phyloP scores from a whole-genome alignment of 805 yeast species.

The Scheffersomyces ergatensis region DNA sequence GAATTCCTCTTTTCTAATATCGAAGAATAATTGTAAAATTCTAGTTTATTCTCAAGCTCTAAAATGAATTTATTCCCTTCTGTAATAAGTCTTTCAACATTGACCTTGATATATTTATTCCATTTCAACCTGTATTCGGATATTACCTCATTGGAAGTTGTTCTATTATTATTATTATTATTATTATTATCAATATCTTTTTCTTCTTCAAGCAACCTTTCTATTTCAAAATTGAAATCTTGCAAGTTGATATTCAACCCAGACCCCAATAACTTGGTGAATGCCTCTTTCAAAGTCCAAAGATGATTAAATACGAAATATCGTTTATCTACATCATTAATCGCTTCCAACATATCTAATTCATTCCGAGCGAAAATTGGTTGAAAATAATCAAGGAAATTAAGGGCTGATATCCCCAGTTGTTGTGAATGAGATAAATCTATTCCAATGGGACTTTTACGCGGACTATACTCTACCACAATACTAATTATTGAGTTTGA shows the following conservation, averaged over 20 bases:
- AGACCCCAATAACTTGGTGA: conserved; percentile 61
- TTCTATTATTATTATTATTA: too few relatives aligned
- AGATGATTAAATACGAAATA: conserved; percentile 47
- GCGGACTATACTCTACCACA: conserved; percentile 30
- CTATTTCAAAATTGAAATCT: conserved; percentile 13
- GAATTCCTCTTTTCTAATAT: conserved; percentile 2
- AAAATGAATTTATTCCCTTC: conserved; percentile 3
- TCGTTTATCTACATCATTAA: conserved; percentile 12
- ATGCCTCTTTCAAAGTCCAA: conserved; percentile 83
- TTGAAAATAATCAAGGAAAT: conserved; percentile 34
- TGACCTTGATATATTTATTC: conserved; percentile 6
- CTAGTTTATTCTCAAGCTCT: conserved; percentile 1
- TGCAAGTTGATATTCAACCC: conserved; percentile 41
- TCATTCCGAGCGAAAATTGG: conserved; percentile 44
- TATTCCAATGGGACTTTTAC: conserved; percentile 24
- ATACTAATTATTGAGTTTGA: conserved; percentile 52
- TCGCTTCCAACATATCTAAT: conserved; percentile 19
- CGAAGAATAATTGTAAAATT: conserved; percentile 10
- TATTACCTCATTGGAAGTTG: background rate
- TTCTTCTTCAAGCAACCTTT: conserved; percentile 1
- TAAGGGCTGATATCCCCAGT: conserved; percentile 16
- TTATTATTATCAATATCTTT: background rate
- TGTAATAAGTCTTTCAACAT: conserved; percentile 3
- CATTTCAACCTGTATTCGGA: conserved; percentile 7
- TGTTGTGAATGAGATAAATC: conserved; percentile 38